Base-by-base conservation (phyloP, 2,329 filamentous ascomycete genomes). In the Pestalotiopsis sp. region DNA sequence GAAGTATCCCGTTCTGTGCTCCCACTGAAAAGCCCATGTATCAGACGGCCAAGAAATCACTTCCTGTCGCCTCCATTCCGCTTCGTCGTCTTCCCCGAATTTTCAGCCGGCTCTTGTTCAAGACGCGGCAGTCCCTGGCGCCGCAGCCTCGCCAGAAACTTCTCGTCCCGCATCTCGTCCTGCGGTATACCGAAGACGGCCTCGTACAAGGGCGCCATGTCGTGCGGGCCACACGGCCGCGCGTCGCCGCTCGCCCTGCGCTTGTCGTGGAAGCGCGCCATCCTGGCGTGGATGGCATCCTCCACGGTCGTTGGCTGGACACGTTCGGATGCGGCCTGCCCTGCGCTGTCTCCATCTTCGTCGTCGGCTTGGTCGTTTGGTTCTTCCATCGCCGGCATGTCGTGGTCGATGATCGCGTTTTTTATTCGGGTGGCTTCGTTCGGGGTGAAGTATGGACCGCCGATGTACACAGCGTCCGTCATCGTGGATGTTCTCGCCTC, bases 161-260 rank as follows among this genome's bases (percentile, higher is more conserved):
- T 61, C 39, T 69, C 67, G 6, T 72, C 64, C 2, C 59, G 17
- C 3, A 71, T 59, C 17, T 69, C 69, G 20, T 57, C 59, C 17
- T 52, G n/a, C 14, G 52, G 13, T 25, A 72, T 65, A 1, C 69
- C 69, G 61, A 72, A 72, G 23, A 69, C 36, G 1, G 60, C 45
- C 59, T 68, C 60, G 64, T 70, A 72, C 2, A 70, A 20, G 4
- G 71, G 68, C 17, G 66, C 73, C 69, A 77, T 73, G 61, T 75
- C 75, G 70, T 77, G 76, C 9, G 75, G 73, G 49, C 75, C 75
- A 61, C 72, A 76, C 11, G 75, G 75, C 64, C 75, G 62, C 12
- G 69, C 67, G 67, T 78, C 76, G 14, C 74, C 74, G 67, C 75
- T 77, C 23, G 75, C 74, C 67, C 68, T 72, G 17, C 74, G 71